These are phyloP conservation scores for Coprinopsis sp. DNA, from an alignment of 768 basidiomycete species.

Conservation along the genomic window DNA sequence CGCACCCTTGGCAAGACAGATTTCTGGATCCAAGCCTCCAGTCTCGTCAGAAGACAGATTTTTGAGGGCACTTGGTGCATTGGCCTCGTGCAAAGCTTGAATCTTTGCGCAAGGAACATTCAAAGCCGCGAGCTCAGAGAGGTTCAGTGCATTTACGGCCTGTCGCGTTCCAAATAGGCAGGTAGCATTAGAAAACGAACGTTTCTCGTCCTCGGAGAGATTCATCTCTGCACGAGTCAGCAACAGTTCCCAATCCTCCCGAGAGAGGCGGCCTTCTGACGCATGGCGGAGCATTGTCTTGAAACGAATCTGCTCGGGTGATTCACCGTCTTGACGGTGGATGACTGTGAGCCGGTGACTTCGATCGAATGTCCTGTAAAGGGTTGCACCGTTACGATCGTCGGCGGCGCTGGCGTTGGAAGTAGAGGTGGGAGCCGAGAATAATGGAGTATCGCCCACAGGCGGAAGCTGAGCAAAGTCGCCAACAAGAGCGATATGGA, in stretches of 20 bases:
- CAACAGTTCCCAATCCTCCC: too few relatives aligned
- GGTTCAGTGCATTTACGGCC: constrained; percentile 3
- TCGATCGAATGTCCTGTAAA: background rate
- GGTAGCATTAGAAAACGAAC: background rate
- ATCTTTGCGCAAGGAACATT: constrained; percentile 9
- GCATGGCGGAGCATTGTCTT: too few relatives aligned
- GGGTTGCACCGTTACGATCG: background rate
- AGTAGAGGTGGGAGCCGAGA: constrained; percentile 4
- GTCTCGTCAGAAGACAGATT: constrained; percentile 20
- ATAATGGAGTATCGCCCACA: constrained; percentile 20
- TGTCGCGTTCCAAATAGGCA: background rate
- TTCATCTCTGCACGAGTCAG: too few relatives aligned
- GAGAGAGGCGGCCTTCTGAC: too few relatives aligned
- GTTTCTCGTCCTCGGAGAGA: too few relatives aligned
- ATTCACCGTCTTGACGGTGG: too few relatives aligned
- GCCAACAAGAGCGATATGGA: constrained; percentile 20
- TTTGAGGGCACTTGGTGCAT: constrained; percentile 10
- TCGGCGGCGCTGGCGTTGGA: background rate
- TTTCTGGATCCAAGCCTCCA: constrained; percentile 17
- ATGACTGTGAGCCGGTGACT: too few relatives aligned
- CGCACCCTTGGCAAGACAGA: constrained; percentile 18
- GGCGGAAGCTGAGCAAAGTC: constrained; percentile 27
- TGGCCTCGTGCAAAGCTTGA: constrained; percentile 16
- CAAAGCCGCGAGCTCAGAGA: background rate
- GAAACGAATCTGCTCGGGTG: too few relatives aligned